phyloP scores from a whole-genome alignment of 495 filamentous ascomycete genomes.

The Trichoderma asperelloides region DNA sequence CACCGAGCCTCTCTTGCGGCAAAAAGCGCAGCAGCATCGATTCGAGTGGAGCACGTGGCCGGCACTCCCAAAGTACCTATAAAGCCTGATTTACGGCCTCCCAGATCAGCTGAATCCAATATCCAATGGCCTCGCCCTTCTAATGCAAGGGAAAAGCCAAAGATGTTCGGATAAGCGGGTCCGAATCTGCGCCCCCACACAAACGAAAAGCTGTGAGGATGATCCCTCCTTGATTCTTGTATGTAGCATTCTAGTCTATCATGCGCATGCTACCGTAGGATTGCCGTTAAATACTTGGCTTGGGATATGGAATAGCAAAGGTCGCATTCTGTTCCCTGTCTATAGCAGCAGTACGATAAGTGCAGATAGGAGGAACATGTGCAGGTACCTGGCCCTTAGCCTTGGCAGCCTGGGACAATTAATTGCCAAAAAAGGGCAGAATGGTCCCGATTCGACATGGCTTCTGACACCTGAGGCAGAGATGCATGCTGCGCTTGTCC shows the following conservation, averaged over 20 bases:
- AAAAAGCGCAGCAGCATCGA: too few relatives aligned
- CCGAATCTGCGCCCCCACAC: background rate
- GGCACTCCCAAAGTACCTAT: background rate
- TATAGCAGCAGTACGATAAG: too few relatives aligned
- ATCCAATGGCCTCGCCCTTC: background rate
- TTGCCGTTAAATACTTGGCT: too few relatives aligned
- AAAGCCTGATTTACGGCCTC: background rate
- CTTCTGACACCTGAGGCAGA: background rate
- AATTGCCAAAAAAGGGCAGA: too few relatives aligned
- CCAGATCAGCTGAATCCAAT: background rate
- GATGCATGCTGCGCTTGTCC: background rate
- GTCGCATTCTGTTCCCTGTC: too few relatives aligned
- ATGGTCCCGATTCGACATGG: too few relatives aligned
- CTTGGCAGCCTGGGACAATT: background rate
- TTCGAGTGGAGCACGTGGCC: background rate
- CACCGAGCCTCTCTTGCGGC: too few relatives aligned
- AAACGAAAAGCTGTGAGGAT: background rate
- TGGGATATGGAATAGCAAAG: too few relatives aligned
- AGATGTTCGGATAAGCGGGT: background rate
- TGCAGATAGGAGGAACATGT: too few relatives aligned
- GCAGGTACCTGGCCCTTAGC: background rate
- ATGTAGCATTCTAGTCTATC: too few relatives aligned
- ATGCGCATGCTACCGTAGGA: too few relatives aligned
- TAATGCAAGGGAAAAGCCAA: conserved; percentile 7
- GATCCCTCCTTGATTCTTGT: too few relatives aligned